Conservation (phyloP, 225 moss, liverwort and hornwort species). For the Physcomitrellopsis africana region DNA sequence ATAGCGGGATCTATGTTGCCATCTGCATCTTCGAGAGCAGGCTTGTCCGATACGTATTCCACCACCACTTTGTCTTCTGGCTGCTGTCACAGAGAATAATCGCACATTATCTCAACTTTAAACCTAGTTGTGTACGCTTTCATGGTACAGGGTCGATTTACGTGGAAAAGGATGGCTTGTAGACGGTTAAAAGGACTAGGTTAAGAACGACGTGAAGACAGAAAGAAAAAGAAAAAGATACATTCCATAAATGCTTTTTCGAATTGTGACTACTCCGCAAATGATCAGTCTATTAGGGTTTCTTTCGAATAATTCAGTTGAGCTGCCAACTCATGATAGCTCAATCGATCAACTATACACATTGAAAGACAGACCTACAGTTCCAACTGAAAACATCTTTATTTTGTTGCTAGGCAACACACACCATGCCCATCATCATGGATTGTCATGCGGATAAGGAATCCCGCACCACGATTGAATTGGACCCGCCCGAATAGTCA, state of each 20-base stretch:
- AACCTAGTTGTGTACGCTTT: neutral
- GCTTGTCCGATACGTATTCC: conserved; percentile 94
- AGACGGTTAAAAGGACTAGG: neutral
- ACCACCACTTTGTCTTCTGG: conserved; percentile 79
- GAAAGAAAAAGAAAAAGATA: neutral
- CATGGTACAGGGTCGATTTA: neutral
- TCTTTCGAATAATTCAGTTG: neutral
- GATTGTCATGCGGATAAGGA: neutral
- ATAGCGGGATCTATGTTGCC: conserved; percentile 77
- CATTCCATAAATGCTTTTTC: neutral
- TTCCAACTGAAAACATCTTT: neutral
- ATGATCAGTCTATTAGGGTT: neutral
- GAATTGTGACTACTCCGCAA: neutral
- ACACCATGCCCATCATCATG: neutral
- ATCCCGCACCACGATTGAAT: conserved; percentile 6
- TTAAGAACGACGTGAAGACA: neutral
- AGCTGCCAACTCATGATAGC: neutral
- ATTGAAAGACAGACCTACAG: neutral
- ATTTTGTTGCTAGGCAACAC: conserved; percentile 8
- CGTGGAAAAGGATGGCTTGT: neutral
- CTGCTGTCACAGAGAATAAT: conserved; percentile 44
- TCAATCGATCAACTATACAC: conserved; percentile 20
- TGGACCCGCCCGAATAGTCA: neutral
- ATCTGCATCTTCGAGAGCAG: conserved; percentile 75
- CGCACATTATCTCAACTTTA: conserved; percentile 13